A percentile compares a stretch with the other conserved stretches of the same genome.
These are phyloP conservation scores for Albugo laibachii DNA, from an alignment of 352 stramenopile species.

Conservation along the genomic window DNA sequence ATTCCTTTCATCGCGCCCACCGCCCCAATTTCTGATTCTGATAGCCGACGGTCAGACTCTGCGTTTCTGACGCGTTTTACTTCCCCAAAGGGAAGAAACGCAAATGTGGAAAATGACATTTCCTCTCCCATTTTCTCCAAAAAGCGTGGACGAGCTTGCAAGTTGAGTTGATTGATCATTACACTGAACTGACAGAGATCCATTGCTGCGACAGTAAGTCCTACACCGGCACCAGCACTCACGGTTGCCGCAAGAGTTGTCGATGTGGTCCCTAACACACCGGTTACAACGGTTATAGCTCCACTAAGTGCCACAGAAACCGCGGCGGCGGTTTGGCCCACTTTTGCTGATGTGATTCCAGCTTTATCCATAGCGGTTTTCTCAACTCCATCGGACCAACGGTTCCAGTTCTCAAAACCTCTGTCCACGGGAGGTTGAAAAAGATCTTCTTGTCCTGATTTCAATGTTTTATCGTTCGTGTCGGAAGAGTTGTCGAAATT, in stretches of 20 bases:
- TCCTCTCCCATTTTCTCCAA: constrained; percentile 59
- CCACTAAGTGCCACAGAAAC: constrained; percentile 37
- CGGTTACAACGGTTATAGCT: constrained; percentile 39
- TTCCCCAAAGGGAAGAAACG: constrained; percentile 49
- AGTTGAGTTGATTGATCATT: constrained; percentile 74
- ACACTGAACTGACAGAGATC: constrained; percentile 67
- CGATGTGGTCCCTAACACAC: constrained; percentile 18
- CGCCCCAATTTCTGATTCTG: constrained; percentile 10
- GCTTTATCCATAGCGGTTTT: constrained; percentile 55
- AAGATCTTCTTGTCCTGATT: not conserved
- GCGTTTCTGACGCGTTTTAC: constrained; percentile 2
- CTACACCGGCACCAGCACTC: constrained; percentile 34
- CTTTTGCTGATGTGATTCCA: constrained; percentile 24
- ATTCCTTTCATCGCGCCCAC: constrained; percentile 30
- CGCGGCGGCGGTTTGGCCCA: constrained; percentile 31
- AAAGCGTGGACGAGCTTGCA: constrained; percentile 44
- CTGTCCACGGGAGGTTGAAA: constrained; percentile 21
- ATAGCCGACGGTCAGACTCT: constrained; percentile 12
- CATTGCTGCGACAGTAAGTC: constrained; percentile 41
- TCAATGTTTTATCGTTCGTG: constrained; percentile 26
- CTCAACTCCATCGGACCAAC: constrained; percentile 31
- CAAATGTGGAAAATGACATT: constrained; percentile 37
- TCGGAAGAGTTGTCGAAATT: constrained; percentile 27
- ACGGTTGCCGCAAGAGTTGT: constrained; percentile 26
- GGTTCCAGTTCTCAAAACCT: constrained; percentile 33